These are phyloP conservation scores for Puccinia coronata DNA, from an alignment of 1,284 basidiomycete species.

Conservation along the genomic window DNA sequence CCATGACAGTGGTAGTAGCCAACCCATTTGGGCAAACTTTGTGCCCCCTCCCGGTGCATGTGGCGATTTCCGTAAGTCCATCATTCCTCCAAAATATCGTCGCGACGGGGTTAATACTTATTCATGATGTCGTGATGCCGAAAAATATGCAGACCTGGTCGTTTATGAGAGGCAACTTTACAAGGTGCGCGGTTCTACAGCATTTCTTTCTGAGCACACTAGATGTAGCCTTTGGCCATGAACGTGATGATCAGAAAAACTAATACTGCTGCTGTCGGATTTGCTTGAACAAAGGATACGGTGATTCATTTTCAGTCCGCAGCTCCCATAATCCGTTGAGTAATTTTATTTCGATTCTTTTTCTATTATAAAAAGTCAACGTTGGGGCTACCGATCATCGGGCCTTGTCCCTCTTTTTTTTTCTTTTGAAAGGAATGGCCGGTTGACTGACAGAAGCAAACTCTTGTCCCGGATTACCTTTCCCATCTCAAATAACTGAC, in stretches of 20 bases:
- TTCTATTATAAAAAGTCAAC: not conserved
- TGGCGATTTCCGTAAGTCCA: conserved; percentile 36
- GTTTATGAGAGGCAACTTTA: conserved; percentile 43
- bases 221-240: no score
- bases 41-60: conserved; percentile 34
- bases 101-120: not conserved
- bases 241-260: not conserved
- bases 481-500: not conserved
- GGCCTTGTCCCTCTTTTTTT: no score
- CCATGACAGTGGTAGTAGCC: conserved; percentile 45
- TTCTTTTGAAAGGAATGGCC: no score
- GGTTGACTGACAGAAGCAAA: no score
- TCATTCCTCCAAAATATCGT: not conserved
- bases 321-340: conserved; percentile 36
- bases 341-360: no score
- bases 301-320: conserved; percentile 47
- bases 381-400: no score
- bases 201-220: no score
- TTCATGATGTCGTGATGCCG: no score
- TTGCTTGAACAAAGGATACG: conserved; percentile 16
- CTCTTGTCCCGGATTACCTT: not conserved
- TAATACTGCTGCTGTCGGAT: not conserved
- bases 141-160: conserved; percentile 18
- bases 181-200: conserved; percentile 10
- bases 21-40: conserved; percentile 44